Base-by-base conservation (phyloP, 2,329 filamentous ascomycete genomes). In the Nothopassalora personata region DNA sequence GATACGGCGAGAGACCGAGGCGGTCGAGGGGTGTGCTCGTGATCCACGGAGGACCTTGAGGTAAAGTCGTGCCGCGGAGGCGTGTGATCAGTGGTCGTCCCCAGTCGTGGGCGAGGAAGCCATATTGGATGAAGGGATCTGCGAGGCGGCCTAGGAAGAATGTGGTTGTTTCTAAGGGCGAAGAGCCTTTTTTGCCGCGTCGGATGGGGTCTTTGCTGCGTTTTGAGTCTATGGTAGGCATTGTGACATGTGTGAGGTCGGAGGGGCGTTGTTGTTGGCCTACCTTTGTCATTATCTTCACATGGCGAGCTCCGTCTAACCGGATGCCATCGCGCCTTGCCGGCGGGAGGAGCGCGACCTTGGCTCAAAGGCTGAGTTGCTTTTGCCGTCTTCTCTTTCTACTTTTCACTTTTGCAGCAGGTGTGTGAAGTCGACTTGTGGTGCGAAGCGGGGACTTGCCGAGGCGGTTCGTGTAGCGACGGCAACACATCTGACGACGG, bases 71-170 rank as follows among this genome's bases (percentile, higher is more conserved):
- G 45, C 82, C 66, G 52, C 81, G 80, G 8, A 83, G 64, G 4
- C 68, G 70, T 54, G 77, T 68, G 61, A 86, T 76, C 45, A 83
- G 67, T 2, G 66, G 61, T 23, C 70, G 69, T 30, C 76, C 77
- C 30, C 72, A 61, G 58, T 74, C 75, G 53, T 77, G 70, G 2
- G 74, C 71, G n/a, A 82, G 75, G 60, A 82, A 77, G 36, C 70
- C 72, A 69, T 80, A 81, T 69, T 82, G 79, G 4, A 82, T 65
- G 57, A 77, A 69, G 1, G 77, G 73, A 60, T 81, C 79, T 28
- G 79, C 69, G 18, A 75, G 69, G 63, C 82, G 79, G 9, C 78
- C 70, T 58, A 77, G 73, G 63, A 79, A 70, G 69, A 81, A 81
- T 60, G 69, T 59, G 10, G 67, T 62, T 7, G 67, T 72, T 23